Evolutionary conservation across 495 filamentous ascomycete species (phyloP), one percentile per base, ranked within the genome.

Genomic region (Penicillium psychrofluorescens): DNA sequence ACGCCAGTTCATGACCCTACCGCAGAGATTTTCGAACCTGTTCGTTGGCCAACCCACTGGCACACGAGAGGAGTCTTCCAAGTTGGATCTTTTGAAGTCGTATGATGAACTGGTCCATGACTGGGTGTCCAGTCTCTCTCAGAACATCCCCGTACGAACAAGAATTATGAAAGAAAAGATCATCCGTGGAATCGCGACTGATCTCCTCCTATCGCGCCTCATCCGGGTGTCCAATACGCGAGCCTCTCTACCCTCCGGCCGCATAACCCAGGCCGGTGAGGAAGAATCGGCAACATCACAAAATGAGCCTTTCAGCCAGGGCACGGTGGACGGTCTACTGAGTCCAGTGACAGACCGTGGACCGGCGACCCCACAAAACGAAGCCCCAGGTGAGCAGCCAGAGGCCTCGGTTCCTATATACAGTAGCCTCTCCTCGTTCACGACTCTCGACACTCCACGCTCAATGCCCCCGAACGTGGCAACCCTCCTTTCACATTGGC

Each of bases 401-500:
- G 38, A 48, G n/a, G 33, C 22, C 11, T 10, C 36, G 11, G 29
- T 31, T 8, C 44, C 48, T 31, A 28, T 51, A 1, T 62, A 60
- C 35, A 43, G 50, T 35, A 53, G 39, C 27, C 54, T 76, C 12
- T 56, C 63, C 11, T 45, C 57, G 31, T 62, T 67, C 31, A 61
- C 60, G 1, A 58, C 36, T 0, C 61, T 71, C 31, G 55, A 50
- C 22, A 31, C 44, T 2, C 51, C 58, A 28, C 56, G 56, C 11
- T 27, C 57, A 14, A 38, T 59, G 33, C 46, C 63, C 7, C 51
- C 39, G 11, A 62, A 53, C 11, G 50, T 62, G 16, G 41, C 51
- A 27, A 59, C 48, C 29, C 48, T 76, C n/a, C 56, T 77, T 0
- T 53, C 60, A 6, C 64, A 74, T 13, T 77, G 74, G 74, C 33